These are phyloP conservation scores for Carex pumila DNA, from an alignment of 176 grass and related monocot species.

Conservation along the genomic window DNA sequence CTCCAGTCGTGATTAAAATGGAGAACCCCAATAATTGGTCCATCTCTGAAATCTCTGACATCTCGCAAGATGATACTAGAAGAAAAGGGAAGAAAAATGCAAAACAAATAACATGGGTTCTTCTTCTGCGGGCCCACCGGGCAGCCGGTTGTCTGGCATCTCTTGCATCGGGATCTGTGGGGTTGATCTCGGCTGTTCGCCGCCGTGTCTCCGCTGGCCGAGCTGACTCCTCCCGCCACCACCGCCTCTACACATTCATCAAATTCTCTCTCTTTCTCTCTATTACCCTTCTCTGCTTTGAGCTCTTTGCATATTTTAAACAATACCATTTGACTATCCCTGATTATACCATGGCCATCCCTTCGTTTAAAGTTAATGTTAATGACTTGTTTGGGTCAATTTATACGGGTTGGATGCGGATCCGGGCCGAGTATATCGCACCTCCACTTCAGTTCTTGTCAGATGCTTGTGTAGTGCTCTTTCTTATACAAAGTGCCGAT, in stretches of 20 bases:
- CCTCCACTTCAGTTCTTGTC: slow-evolving; percentile 35
- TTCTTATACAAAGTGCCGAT: slow-evolving; percentile 43
- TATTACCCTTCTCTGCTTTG: slow-evolving; percentile 25
- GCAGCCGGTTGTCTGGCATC: slow-evolving; percentile 37
- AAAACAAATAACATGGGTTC: slow-evolving; percentile 49
- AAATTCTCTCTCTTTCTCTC: slow-evolving; percentile 40
- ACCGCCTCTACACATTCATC: slow-evolving; percentile 36
- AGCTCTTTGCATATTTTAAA: slow-evolving; percentile 36
- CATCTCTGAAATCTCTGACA: slow-evolving; percentile 34
- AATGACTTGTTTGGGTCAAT: slow-evolving; percentile 22
- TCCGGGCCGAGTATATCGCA: slow-evolving; percentile 29
- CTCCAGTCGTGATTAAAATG: slow-evolving; percentile 48
- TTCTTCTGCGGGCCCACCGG: slow-evolving; percentile 39
- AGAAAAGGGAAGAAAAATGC: slow-evolving; percentile 41
- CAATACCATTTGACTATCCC: slow-evolving; percentile 32
- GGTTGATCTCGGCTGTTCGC: slow-evolving; percentile 19
- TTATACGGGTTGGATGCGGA: slow-evolving; percentile 23
- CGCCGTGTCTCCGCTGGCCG: slow-evolving; percentile 36
- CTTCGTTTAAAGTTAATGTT: slow-evolving; percentile 21
- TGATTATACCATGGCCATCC: slow-evolving; percentile 17
- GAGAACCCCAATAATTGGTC: slow-evolving; percentile 52
- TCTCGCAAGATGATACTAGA: slow-evolving; percentile 1
- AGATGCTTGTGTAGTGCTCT: slow-evolving; percentile 34
- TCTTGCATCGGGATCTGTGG: slow-evolving; percentile 20
- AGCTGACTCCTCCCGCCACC: slow-evolving; percentile 27